Evolutionary conservation across 495 filamentous ascomycete genomes (phyloP).

Genomic region (Chaetomium cochliodes): DNA sequence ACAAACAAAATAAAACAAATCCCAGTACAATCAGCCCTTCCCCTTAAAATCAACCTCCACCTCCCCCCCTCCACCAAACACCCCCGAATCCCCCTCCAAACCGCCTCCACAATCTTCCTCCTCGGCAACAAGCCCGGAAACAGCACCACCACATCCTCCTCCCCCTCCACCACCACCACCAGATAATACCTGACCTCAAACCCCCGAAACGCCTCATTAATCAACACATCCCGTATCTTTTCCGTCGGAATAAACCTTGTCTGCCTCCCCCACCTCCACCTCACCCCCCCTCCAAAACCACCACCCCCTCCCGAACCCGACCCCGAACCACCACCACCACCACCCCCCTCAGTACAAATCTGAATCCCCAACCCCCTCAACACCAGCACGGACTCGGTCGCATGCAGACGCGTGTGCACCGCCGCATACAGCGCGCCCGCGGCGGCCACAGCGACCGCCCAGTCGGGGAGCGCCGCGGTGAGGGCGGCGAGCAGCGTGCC

Average conservation of each 20-base stretch:
- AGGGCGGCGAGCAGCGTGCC: constrained; percentile 43
- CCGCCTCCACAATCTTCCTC: constrained; percentile 68
- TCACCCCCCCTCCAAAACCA: not conserved
- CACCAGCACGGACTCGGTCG: constrained; percentile 83
- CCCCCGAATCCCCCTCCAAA: constrained; percentile 76
- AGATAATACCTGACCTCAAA: constrained; percentile 91
- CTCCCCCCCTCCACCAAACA: constrained; percentile 68
- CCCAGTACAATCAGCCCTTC: not conserved
- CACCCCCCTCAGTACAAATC: constrained; percentile 46
- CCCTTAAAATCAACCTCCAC: not conserved
- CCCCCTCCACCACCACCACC: constrained; percentile 85
- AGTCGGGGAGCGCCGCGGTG: constrained; percentile 40
- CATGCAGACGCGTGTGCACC: constrained; percentile 42
- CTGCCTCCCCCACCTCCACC: constrained; percentile 1
- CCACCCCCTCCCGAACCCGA: constrained; percentile 54
- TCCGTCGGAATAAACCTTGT: constrained; percentile 90
- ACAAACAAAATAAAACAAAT: not conserved
- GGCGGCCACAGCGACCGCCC: constrained; percentile 28
- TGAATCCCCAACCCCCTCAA: constrained; percentile 90
- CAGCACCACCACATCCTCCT: constrained; percentile 84
- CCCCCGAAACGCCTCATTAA: constrained; percentile 93
- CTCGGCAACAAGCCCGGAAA: constrained; percentile 80
- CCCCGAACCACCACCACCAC: too few species aligned
- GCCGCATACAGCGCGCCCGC: constrained; percentile 36
- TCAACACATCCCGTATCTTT: constrained; percentile 84